phyloP scores from a whole-genome alignment of 2,329 filamentous ascomycete genomes.

The Verticillium zaregamsianum region DNA sequence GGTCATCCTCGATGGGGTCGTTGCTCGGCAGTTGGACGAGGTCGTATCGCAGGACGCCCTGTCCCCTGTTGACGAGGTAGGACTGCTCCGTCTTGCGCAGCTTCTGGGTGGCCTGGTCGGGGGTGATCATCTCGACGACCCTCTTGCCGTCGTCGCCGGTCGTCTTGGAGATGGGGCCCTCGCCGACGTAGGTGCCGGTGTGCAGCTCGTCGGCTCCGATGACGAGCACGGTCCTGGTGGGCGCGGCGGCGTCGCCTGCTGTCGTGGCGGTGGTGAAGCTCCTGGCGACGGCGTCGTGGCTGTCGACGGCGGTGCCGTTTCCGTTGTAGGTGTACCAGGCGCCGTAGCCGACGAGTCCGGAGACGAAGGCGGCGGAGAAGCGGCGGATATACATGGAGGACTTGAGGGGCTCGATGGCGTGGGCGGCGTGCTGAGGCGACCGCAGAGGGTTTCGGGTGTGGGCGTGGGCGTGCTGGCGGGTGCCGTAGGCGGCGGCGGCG shows the following conservation, averaged over 20 bases:
- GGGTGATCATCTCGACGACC: conserved; percentile 92
- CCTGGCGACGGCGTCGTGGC: conserved; percentile 30
- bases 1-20: conserved; percentile 96
- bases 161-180: conserved; percentile 83
- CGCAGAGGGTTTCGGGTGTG: conserved; percentile 9
- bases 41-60: conserved; percentile 92
- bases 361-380: conserved; percentile 62
- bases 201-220: conserved; percentile 89
- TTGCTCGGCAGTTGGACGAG: conserved; percentile 93
- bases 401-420: conserved; percentile 46
- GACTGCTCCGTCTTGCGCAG: conserved; percentile 87
- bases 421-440: conserved; percentile 17
- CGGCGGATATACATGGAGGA: conserved; percentile 75
- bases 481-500: conserved; percentile 12
- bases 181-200: conserved; percentile 79
- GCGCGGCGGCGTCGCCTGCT: conserved; percentile 31
- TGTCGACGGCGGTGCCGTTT: conserved; percentile 37
- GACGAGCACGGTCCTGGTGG: conserved; percentile 69
- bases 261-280: conserved; percentile 29
- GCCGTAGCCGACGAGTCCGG: conserved; percentile 69
- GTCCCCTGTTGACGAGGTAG: conserved; percentile 81
- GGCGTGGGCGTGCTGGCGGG: conserved; percentile 10
- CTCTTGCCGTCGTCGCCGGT: conserved; percentile 80
- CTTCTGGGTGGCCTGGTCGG: conserved; percentile 89
- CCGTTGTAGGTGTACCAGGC: conserved; percentile 70